Base-by-base conservation (phyloP, 1,139 yeast species). In the Scheffersomyces stambukii region DNA sequence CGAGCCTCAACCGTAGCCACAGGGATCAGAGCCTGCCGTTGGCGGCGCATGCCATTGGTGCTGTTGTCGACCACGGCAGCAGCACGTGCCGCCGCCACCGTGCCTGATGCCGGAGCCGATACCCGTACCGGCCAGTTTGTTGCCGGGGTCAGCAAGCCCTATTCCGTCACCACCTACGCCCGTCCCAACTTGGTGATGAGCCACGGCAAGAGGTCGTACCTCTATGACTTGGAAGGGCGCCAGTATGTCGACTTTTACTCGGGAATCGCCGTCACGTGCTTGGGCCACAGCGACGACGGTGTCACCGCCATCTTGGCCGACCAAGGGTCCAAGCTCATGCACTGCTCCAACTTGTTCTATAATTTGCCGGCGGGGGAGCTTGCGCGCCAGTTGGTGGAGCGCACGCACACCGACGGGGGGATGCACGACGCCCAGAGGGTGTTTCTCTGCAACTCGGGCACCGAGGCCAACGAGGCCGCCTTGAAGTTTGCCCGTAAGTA, bases 401-500 rank as follows among this genome's bases (percentile, higher is more conserved):
- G 73, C 32, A 91, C 98, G 3, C 65, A 65, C 38, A 60, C 64
- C 23, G 63, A 77, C 24, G 93, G 89, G 9, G 96, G 93, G 11
- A 85, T 86, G 86, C 56, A 65, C 29, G 70, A 78, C 44, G 95
- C 96, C 2, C 65, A 83, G 18, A 67, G 81, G 36, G 95, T 88
- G n/a, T 91, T 91, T 47, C 62, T 91, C 36, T 81, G 93, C 50
- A 91, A 89, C 52, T 82, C 95, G 0, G 98, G 98, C 27, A 81
- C 97, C 6, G 98, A 91, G 57, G 97, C 98, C 32, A 91, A 89
- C 50, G 98, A 91, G 55, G 98, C 97, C 2, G 98, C 98, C 1
- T 61, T 91, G 46, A 91, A 91, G 54, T 91, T 91, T 63, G 96
- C 96, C 11, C 76, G 96, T 51, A 89, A 86, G 53, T 72, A 75